Evolutionary conservation across 495 filamentous ascomycete species (phyloP), one percentile per base, ranked within the genome.

Genomic region (Glutinoglossum americanum): DNA sequence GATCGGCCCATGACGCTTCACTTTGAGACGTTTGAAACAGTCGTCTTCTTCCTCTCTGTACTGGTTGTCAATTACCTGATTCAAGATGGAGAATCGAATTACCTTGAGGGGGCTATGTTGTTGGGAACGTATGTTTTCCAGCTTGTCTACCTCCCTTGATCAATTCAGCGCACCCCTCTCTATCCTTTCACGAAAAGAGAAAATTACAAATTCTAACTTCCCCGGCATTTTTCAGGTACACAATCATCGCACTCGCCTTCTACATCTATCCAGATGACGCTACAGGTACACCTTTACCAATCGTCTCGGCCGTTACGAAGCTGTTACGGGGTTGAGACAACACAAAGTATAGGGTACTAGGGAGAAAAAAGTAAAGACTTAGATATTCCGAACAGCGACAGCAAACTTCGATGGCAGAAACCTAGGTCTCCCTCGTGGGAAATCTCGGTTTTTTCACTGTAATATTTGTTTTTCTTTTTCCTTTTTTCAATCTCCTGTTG

Each of bases 81-180:
- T 47, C 73, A 84, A 19, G 85, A 89, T 67, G 79, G 83, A 59
- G 87, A 86, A 69, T 81, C 76, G 30, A 89, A 89, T 61, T 92
- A 86, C 60, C 71, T 92, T 10, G 85, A 92, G 68, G 86, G 86
- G 3, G 74, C 78, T 26, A 70, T 89, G 26, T 90, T 60, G 26
- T 41, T 60, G 21, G 58, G 58, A 60, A 60, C 58, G 58, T 60
- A 57, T 8, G 60, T 60, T 4, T 56, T 9, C 19, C 37, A 3
- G 17, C 28, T 60, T 32, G n/a, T n/a, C n/a, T n/a, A n/a, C n/a
- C n/a, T n/a, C n/a, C 35, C 58, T 59, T 45, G 3, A 32, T 53
- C 2, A 35, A 3, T 35, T n/a, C 28, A 54, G 11, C 1, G 13
- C 54, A 15, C 54, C n/a, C 11, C 21, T 25, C 21, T 1, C 19